phyloP scores from a whole-genome alignment of 2,329 filamentous ascomycete genomes.

The Plenodomus tracheiphilus region DNA sequence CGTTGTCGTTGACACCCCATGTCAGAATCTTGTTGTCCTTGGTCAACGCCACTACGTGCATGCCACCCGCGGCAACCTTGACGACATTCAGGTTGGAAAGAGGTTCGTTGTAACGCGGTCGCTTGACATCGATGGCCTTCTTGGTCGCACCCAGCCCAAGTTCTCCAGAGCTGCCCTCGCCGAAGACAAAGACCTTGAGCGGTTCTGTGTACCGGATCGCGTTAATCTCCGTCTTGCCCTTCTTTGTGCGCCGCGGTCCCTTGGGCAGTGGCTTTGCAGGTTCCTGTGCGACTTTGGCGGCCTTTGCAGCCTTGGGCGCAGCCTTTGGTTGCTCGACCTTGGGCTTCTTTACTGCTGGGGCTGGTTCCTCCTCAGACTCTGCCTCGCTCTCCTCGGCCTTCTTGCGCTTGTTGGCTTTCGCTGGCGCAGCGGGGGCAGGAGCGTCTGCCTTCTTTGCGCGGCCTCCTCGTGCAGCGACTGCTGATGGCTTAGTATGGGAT shows the following conservation, averaged over 20 bases:
- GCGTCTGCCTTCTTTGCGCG: constrained; percentile 35
- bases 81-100: constrained; percentile 68
- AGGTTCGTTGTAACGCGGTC: constrained; percentile 69
- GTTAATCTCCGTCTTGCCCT: constrained; percentile 60
- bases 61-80: constrained; percentile 75
- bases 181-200: constrained; percentile 78
- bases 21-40: constrained; percentile 80
- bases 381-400: constrained; percentile 31
- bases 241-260: constrained; percentile 34
- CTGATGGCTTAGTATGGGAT: constrained; percentile 9
- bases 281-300: constrained; percentile 7
- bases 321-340: constrained; percentile 23
- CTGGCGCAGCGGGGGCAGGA: constrained; percentile 17
- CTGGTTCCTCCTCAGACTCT: constrained; percentile 19
- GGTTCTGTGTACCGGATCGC: constrained; percentile 60
- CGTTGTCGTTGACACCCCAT: constrained; percentile 88
- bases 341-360: constrained; percentile 29
- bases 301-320: constrained; percentile 10
- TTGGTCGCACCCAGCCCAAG: constrained; percentile 73
- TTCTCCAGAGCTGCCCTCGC: constrained; percentile 79
- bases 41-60: constrained; percentile 79
- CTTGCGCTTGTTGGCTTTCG: constrained; percentile 35
- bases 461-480: constrained; percentile 20
- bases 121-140: constrained; percentile 71
- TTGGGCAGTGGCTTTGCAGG: constrained; percentile 30